Base-by-base conservation (phyloP, 1,284 basidiomycete species). In the Fomitopsis betulina region DNA sequence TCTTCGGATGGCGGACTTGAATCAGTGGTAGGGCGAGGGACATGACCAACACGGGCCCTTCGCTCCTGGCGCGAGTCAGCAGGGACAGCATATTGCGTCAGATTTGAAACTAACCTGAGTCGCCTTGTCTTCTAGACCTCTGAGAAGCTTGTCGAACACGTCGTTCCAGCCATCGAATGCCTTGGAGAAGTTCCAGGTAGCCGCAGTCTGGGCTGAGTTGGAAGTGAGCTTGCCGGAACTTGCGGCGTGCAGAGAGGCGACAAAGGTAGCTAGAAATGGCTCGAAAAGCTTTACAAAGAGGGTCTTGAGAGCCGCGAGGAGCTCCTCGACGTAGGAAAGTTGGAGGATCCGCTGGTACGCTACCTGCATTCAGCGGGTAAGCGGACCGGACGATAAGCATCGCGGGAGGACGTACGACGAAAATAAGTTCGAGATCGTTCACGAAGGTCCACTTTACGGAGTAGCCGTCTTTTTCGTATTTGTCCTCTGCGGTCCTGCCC, bases 271-370 rank as follows among this genome's bases (percentile, higher is more conserved):
- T 45, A 96, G 75, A 75, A 94, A 89, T 0, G 93, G 89, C 65
- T 89, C 81, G 68, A 93, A 96, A 57, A 92, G 81, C 68, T 93
- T 87, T 63, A 96, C 77, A 70, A 97, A 97, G 32, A 96, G 79
- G 0, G 85, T 78, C 70, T 94, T 94, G 67, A 94, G 80, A 5
- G 91, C 84, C 25, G 78, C 76, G 17, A 97, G 81, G 6, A 99
- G 85, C 50, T 94, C 89, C 0, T 96, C 93, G 58, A 98, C 89
- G 71, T 99, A 99, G 9, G 93, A 89, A 25, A 99, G 81, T 63
- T 97, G 96, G 15, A 99, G 81, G 60, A 99, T 95, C 49, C 96
- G 91, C 69, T 98, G 96, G 76, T 98, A 98, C 53, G 96, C 94
- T 55, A 96, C 93, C 93, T 96, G 66, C 15, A 56, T 37, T 23